Evolutionary conservation across 352 stramenopile species (phyloP).

Genomic region (Phytophthora europaea): DNA sequence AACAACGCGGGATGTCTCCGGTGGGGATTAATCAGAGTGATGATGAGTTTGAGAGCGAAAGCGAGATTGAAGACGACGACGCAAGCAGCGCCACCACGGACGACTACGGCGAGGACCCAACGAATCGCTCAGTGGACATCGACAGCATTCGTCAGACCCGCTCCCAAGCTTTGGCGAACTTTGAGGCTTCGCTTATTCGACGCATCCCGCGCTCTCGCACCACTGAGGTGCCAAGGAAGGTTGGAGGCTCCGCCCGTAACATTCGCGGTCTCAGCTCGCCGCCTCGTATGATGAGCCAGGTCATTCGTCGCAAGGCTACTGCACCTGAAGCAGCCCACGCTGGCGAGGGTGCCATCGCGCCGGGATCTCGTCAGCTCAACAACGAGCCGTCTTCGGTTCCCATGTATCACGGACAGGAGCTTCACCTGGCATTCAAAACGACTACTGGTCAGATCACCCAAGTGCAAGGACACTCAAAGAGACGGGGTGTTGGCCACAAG

Average conservation of each 20-base stretch:
- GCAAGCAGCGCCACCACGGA: constrained; percentile 49
- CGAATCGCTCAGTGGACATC: constrained; percentile 50
- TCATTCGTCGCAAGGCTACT: constrained; percentile 44
- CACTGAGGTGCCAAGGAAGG: constrained; percentile 35
- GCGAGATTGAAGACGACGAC: constrained; percentile 45
- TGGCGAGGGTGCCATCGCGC: not conserved
- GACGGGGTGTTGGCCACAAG: constrained; percentile 30
- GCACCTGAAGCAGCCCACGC: constrained; percentile 20
- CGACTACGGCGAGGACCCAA: constrained; percentile 35
- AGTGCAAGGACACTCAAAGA: constrained; percentile 57
- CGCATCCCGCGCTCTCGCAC: constrained; percentile 40
- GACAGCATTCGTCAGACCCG: constrained; percentile 48
- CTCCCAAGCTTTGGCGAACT: constrained; percentile 41
- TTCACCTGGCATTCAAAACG: constrained; percentile 66
- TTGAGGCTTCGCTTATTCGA: constrained; percentile 51
- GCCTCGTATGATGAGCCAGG: constrained; percentile 53
- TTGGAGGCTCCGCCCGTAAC: constrained; percentile 41
- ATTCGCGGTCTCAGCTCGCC: constrained; percentile 64
- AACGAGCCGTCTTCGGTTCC: constrained; percentile 34
- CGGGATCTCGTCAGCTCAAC: not conserved
- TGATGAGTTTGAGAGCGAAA: constrained; percentile 39
- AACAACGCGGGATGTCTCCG: constrained; percentile 20
- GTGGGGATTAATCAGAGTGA: constrained; percentile 25
- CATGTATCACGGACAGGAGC: constrained; percentile 65
- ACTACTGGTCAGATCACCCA: constrained; percentile 52